Evolutionary conservation across 371 early-diverging fungal species (phyloP).

Genomic region (Actinomucor elegans): DNA sequence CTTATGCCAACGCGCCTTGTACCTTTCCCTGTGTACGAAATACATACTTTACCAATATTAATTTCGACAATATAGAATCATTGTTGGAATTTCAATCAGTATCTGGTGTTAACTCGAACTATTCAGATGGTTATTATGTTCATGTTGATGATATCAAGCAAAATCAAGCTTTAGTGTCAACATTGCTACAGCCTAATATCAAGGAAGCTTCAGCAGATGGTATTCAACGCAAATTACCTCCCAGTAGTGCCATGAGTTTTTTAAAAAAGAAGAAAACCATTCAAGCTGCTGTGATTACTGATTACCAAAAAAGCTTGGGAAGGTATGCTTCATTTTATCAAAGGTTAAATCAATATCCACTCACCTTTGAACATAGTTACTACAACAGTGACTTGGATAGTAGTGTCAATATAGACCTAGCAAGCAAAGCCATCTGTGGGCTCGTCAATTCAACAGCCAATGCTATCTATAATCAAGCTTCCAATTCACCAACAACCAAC

Average conservation of each 20-base stretch:
- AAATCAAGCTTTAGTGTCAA: constrained; percentile 22
- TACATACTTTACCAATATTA: constrained; percentile 62
- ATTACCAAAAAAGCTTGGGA: constrained; percentile 53
- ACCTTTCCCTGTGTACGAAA: constrained; percentile 63
- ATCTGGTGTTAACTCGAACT: constrained; percentile 23
- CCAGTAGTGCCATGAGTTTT: constrained; percentile 78
- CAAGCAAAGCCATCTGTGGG: constrained; percentile 55
- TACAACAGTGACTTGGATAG: constrained; percentile 72
- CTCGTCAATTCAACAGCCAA: constrained; percentile 59
- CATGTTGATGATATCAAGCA: constrained; percentile 47
- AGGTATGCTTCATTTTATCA: no score
- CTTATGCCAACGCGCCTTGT: constrained; percentile 53
- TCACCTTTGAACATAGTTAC: no score
- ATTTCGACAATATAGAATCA: constrained; percentile 63
- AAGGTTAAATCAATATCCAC: no score
- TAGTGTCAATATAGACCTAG: constrained; percentile 20
- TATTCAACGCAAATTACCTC: constrained; percentile 63
- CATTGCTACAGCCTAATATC: constrained; percentile 18
- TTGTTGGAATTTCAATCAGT: constrained; percentile 57
- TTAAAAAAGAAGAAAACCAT: constrained; percentile 57
- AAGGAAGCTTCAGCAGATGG: constrained; percentile 49
- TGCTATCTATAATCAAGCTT: constrained; percentile 50
- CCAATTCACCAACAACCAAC: constrained; percentile 39
- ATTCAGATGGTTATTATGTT: constrained; percentile 30
- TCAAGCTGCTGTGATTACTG: constrained; percentile 66